Evolutionary conservation across 2,329 filamentous ascomycete species (phyloP).

Genomic region (Elsinoe batatas): DNA sequence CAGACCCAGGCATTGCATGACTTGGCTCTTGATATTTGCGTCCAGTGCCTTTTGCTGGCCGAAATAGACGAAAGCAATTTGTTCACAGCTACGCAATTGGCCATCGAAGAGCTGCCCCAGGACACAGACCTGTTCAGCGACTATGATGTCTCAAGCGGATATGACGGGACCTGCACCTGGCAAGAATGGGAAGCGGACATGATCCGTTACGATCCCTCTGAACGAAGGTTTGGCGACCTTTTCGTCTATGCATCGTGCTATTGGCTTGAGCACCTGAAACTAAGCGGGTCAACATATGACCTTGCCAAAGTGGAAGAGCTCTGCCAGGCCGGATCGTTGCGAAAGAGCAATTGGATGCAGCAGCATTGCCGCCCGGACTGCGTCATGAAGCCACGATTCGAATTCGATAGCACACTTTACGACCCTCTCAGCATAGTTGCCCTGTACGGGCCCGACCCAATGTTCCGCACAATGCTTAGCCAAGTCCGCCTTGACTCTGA

Average conservation of each 20-base stretch:
- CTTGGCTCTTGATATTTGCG: not conserved
- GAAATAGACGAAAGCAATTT: constrained; percentile 23
- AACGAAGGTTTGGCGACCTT: constrained; percentile 23
- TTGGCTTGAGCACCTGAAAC: constrained; percentile 26
- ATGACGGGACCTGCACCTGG: constrained; percentile 22
- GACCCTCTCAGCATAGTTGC: constrained; percentile 30
- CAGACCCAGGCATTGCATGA: constrained; percentile 2
- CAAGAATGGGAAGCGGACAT: constrained; percentile 26
- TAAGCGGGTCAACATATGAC: not conserved
- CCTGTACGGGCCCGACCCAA: constrained; percentile 27
- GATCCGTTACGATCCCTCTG: constrained; percentile 21
- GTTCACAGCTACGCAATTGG: constrained; percentile 24
- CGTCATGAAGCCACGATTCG: constrained; percentile 23
- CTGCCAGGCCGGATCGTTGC: not conserved
- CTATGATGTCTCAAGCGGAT: constrained; percentile 17
- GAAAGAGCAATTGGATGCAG: constrained; percentile 1
- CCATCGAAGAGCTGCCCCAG: constrained; percentile 21
- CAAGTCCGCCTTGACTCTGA: not conserved
- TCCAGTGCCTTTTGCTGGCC: constrained; percentile 23
- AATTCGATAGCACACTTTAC: constrained; percentile 25
- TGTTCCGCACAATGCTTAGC: constrained; percentile 15
- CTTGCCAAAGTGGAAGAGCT: not conserved
- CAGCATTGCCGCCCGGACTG: constrained; percentile 18
- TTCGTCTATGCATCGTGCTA: constrained; percentile 31
- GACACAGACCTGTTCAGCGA: constrained; percentile 22